These are phyloP conservation scores for Brassica juncea DNA, from an alignment of 345 rosid genomes.

Conservation along the genomic window DNA sequence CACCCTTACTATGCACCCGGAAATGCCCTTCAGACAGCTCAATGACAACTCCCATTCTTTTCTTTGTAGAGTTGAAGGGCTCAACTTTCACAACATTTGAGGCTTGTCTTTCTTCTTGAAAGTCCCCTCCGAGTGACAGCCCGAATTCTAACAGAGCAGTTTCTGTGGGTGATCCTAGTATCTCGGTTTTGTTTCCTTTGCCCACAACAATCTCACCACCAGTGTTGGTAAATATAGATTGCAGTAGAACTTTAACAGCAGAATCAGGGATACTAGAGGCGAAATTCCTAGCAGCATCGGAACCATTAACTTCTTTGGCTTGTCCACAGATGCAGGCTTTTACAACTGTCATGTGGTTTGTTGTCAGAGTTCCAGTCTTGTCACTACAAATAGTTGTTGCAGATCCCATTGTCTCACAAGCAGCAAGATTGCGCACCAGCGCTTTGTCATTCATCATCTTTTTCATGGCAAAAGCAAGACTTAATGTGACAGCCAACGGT, in stretches of 20 bases:
- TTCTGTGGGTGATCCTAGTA: conserved; percentile 96
- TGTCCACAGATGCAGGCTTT: conserved; percentile 73
- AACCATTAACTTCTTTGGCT: conserved; percentile 50
- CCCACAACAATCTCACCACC: conserved; percentile 81
- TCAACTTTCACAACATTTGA: conserved; percentile 72
- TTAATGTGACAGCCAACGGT: conserved; percentile 90
- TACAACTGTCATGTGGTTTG: conserved; percentile 81
- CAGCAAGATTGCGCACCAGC: conserved; percentile 80
- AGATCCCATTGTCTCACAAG: conserved; percentile 97
- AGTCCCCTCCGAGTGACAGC: conserved; percentile 75
- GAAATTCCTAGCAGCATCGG: conserved; percentile 41
- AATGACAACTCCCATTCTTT: conserved; percentile 82
- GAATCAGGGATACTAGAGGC: conserved; percentile 60
- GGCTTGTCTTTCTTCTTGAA: conserved; percentile 53
- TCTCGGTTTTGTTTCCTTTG: conserved; percentile 60
- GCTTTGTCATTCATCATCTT: conserved; percentile 95
- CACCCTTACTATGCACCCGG: conserved; percentile 81
- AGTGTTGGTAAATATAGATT: conserved; percentile 82
- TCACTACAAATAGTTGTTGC: conserved; percentile 85
- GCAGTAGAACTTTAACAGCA: conserved; percentile 57
- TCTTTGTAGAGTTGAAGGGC: conserved; percentile 87
- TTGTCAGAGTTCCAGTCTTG: conserved; percentile 92
- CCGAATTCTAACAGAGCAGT: conserved; percentile 90
- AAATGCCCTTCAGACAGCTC: conserved; percentile 67
- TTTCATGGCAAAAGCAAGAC: conserved; percentile 95